Evolutionary conservation across 1,284 basidiomycete genomes (phyloP), one percentile per base, ranked within the genome.

Genomic region (Ustilago xerochloae): DNA sequence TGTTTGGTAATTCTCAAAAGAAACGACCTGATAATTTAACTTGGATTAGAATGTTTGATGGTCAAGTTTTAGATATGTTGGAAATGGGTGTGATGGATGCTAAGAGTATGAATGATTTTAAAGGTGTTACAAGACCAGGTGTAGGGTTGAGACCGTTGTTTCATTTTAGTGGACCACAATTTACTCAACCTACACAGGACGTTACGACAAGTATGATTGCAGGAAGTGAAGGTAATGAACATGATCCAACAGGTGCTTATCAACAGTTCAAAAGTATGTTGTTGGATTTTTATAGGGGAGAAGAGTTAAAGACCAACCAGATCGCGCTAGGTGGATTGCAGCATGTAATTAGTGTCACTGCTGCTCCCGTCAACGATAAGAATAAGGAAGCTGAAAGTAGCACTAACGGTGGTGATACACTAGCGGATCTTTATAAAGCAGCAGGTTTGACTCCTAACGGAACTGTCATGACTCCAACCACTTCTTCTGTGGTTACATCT

Each of bases 81-180:
- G 97, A 99, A 86, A 86, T 97, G 20, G 94, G 94, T 6, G 90
- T 99, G 22, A 91, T 94, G 51, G 88, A 87, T 33, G 94, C 90
- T 80, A 88, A 89, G 63, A 87, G 89, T 75, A 96, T 98, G 91
- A 82, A 87, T 12, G 89, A 90, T 41, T 92, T 97, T 86, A 93
- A 94, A 87, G 93, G 92, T 92, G 91, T 91, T 46, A 87, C 90
- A 36, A 97, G 97, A 89, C 90, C 92, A 10, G 91, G 93, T 5
- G 90, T 92, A 29, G 95, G 95, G n/a, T 90, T 94, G 78, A 91
- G 92, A 77, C 95, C 96, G 51, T 86, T 98, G 75, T 91, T 99
- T 87, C 94, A 97, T 84, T 99, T 99, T 84, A 93, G 93, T 29
- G 96, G 84, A 2, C 82, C 84, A n/a, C 79, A 84, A 54, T 85